Conservation (phyloP, 176 grass and related monocot genomes). For the Oryza coarctata region DNA sequence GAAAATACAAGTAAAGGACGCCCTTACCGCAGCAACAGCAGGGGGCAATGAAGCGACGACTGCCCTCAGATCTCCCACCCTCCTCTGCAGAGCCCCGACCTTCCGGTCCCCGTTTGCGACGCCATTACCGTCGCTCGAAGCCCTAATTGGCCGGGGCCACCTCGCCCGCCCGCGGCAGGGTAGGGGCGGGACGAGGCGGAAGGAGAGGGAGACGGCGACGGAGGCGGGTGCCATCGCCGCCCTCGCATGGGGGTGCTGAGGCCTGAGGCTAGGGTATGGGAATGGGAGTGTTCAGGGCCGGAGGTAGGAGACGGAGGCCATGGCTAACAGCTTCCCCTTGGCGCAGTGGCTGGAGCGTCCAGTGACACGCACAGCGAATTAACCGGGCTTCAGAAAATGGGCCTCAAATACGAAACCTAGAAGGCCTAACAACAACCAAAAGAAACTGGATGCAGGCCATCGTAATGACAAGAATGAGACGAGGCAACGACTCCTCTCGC, state of each 20-base stretch:
- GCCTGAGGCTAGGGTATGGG: neutral
- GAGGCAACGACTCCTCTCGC: no score
- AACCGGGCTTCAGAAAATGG: neutral
- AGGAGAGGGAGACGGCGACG: constrained; percentile 6
- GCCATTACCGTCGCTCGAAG: constrained; percentile 24
- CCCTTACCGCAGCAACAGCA: constrained; percentile 39
- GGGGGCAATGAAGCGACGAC: constrained; percentile 37
- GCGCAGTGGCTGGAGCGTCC: no score
- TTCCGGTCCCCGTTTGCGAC: constrained; percentile 5
- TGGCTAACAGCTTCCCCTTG: neutral
- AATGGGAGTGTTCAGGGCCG: neutral
- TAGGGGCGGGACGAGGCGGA: neutral
- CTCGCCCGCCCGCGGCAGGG: neutral
- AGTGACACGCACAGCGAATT: neutral
- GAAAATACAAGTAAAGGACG: neutral
- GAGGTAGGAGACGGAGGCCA: neutral
- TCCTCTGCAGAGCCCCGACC: constrained; percentile 33
- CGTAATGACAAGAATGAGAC: no score
- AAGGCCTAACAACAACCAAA: neutral
- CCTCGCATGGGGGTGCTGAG: constrained; percentile 33
- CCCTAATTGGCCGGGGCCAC: constrained; percentile 31
- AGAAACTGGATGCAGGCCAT: neutral
- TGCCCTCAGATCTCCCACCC: constrained; percentile 42
- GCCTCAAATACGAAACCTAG: neutral
- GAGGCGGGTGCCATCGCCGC: constrained; percentile 49